A percentile compares a stretch with the other conserved stretches of the same genome.
phyloP scores from a whole-genome alignment of 331 rosid species.

The Pyrus hybrid region DNA sequence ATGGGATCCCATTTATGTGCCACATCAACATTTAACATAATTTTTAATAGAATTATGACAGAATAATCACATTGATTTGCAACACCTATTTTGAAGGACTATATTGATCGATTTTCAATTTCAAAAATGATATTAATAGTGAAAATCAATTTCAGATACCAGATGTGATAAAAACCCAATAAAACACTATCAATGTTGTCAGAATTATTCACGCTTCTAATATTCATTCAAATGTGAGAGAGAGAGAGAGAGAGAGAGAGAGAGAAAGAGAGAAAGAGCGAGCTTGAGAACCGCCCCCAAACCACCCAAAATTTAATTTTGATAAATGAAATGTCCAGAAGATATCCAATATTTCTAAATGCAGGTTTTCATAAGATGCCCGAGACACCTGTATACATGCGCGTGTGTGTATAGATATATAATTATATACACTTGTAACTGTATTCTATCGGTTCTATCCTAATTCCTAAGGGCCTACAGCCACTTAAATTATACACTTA shows the following conservation, averaged over 20 bases:
- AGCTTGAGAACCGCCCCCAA: background rate
- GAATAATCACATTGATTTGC: too few relatives aligned
- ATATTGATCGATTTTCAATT: too few relatives aligned
- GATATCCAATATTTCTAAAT: background rate
- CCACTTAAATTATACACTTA: conserved; percentile 21
- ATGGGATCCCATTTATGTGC: too few relatives aligned
- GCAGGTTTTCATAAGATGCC: background rate
- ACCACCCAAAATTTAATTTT: background rate
- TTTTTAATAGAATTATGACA: too few relatives aligned
- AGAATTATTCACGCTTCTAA: background rate
- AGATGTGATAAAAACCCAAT: too few relatives aligned
- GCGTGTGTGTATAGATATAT: too few relatives aligned
- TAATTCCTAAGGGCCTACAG: conserved; percentile 2
- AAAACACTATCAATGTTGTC: background rate
- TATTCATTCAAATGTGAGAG: background rate
- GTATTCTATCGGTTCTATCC: background rate
- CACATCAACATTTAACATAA: too few relatives aligned
- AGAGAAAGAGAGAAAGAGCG: too few relatives aligned
- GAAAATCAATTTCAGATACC: too few relatives aligned
- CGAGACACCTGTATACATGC: background rate
- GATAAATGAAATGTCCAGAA: background rate
- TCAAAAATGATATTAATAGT: too few relatives aligned
- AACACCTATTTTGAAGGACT: too few relatives aligned
- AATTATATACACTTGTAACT: conserved; percentile 1
- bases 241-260: background rate